phyloP scores from a whole-genome alignment of 192 early-diverging fungal species.

The Globomyces pollinis-pini region DNA sequence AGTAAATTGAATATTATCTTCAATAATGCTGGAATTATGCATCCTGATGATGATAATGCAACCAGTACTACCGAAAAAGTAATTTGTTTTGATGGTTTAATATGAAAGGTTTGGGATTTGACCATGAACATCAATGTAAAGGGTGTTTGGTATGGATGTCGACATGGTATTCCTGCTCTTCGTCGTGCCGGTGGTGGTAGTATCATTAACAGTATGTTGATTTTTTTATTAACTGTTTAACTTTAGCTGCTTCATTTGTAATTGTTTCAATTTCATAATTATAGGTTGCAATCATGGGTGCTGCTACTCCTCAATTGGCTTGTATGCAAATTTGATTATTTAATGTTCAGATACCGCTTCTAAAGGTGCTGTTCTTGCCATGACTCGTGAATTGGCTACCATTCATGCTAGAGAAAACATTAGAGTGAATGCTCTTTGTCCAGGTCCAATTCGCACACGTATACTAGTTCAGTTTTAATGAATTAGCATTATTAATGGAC shows the following conservation, averaged over 20 bases:
- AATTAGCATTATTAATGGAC: constrained; percentile 73
- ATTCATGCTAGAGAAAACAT: constrained; percentile 84
- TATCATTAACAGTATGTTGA: constrained; percentile 86
- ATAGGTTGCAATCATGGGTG: constrained; percentile 67
- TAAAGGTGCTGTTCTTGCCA: constrained; percentile 76
- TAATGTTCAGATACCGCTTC: constrained; percentile 74
- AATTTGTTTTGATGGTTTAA: too few species aligned
- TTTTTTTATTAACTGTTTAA: too few species aligned
- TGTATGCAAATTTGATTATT: constrained; percentile 44
- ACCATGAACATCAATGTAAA: constrained; percentile 78
- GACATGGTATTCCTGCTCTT: constrained; percentile 70
- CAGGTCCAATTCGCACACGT: constrained; percentile 72
- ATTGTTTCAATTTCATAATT: too few species aligned
- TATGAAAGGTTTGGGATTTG: constrained; percentile 71
- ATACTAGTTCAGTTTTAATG: too few species aligned
- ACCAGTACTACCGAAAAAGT: constrained; percentile 64
- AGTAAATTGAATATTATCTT: constrained; percentile 72
- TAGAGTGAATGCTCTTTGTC: constrained; percentile 74
- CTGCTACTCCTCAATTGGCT: constrained; percentile 77
- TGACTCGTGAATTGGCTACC: constrained; percentile 78
- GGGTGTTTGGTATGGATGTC: constrained; percentile 84
- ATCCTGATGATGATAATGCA: constrained; percentile 68
- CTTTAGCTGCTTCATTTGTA: constrained; percentile 74
- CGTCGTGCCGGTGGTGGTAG: constrained; percentile 63
- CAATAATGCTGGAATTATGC: constrained; percentile 87